Percentiles rank a stretch among this genome's conserved stretches.
Conservation (phyloP, 352 stramenopile species). For the Phytopythium boreale region DNA sequence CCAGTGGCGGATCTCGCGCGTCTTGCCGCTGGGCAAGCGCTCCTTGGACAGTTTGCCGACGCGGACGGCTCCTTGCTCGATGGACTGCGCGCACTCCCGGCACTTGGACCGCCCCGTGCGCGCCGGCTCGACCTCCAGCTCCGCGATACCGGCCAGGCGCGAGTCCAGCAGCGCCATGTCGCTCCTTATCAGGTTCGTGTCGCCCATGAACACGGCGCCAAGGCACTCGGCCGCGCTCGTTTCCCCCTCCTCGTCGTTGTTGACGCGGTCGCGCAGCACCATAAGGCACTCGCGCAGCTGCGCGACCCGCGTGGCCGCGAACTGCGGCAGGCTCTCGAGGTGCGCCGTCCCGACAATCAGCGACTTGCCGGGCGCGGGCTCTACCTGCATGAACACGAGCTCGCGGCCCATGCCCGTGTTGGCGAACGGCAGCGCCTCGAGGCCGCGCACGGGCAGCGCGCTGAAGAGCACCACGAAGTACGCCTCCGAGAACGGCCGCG, state of each 20-base stretch:
- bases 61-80: slow-evolving; percentile 42
- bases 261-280: slow-evolving; percentile 43
- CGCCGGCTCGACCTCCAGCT: slow-evolving; percentile 53
- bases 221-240: slow-evolving; percentile 25
- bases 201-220: slow-evolving; percentile 72
- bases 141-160: slow-evolving; percentile 18
- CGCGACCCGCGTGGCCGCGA: slow-evolving; percentile 31
- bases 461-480: slow-evolving; percentile 84
- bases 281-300: slow-evolving; percentile 59
- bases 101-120: slow-evolving; percentile 56
- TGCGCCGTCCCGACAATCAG: slow-evolving; percentile 67
- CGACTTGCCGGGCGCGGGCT: slow-evolving; percentile 36
- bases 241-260: slow-evolving; percentile 14
- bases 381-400: slow-evolving; percentile 54
- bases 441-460: slow-evolving; percentile 50
- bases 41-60: slow-evolving; percentile 57
- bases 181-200: slow-evolving; percentile 59
- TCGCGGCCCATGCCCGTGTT: slow-evolving; percentile 77
- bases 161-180: slow-evolving; percentile 65
- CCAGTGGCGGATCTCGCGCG: slow-evolving; percentile 54
- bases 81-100: slow-evolving; percentile 36
- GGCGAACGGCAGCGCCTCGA: slow-evolving; percentile 65
- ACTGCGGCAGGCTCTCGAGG: slow-evolving; percentile 69
- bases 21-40: slow-evolving; percentile 34
- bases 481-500: slow-evolving; percentile 58